Conservation (phyloP, 495 filamentous ascomycete species). For the Halenospora varia region DNA sequence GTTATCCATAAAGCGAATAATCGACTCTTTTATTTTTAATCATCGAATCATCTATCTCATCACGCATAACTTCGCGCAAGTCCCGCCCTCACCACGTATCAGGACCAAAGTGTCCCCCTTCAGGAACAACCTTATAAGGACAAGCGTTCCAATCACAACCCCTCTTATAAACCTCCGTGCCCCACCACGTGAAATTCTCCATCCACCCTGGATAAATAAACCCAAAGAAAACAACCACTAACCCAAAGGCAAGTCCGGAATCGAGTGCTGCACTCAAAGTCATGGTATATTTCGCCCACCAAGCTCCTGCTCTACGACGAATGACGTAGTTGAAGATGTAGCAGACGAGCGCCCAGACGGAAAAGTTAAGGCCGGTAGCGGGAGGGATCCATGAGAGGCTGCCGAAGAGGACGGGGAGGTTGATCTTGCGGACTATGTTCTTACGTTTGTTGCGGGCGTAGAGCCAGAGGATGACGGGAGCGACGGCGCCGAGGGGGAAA, state of each 20-base stretch:
- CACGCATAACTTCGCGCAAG: no score
- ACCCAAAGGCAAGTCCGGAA: constrained; percentile 72
- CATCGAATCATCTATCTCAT: no score
- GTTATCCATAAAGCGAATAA: no score
- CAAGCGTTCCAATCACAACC: constrained; percentile 66
- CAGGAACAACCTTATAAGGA: constrained; percentile 45
- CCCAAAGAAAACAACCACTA: constrained; percentile 79
- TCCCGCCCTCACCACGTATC: constrained; percentile 57
- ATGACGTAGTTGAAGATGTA: constrained; percentile 78
- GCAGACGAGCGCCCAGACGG: constrained; percentile 77
- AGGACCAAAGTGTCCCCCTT: constrained; percentile 55
- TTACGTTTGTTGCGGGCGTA: constrained; percentile 43
- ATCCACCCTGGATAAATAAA: constrained; percentile 69
- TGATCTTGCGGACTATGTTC: constrained; percentile 58
- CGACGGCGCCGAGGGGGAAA: constrained; percentile 68
- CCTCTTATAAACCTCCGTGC: constrained; percentile 64
- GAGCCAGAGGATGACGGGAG: constrained; percentile 65
- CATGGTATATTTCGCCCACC: constrained; percentile 92
- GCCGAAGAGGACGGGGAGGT: constrained; percentile 69
- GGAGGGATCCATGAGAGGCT: constrained; percentile 78
- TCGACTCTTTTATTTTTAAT: no score
- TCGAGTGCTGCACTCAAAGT: constrained; percentile 79
- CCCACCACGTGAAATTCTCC: constrained; percentile 68
- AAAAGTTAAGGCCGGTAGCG: constrained; percentile 80
- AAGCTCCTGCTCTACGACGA: constrained; percentile 56